Evolutionary conservation across 2,329 filamentous ascomycete species (phyloP).

Genomic region (Amesomyces nigricolor): DNA sequence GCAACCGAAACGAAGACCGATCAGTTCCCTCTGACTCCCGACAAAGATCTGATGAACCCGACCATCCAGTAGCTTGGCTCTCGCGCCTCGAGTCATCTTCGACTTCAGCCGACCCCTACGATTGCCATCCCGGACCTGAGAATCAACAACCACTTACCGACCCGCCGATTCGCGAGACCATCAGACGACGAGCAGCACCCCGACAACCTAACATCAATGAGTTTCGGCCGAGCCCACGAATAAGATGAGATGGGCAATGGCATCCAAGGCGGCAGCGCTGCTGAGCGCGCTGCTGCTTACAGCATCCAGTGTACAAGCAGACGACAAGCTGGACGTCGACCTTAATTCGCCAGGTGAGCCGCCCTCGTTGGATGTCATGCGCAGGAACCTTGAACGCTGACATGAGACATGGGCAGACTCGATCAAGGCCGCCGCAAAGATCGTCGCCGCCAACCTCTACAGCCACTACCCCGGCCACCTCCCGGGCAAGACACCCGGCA

Average conservation of each 20-base stretch:
- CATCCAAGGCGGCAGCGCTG: constrained; percentile 15
- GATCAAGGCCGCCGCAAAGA: constrained; percentile 24
- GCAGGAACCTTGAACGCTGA: constrained; percentile 1
- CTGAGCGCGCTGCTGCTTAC: constrained; percentile 16
- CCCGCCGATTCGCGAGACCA: background rate
- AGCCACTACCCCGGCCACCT: constrained; percentile 42
- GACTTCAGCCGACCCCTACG: background rate
- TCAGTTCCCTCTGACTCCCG: background rate
- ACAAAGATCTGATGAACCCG: constrained; percentile 4
- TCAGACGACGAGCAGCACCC: background rate
- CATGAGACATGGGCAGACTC: constrained; percentile 14
- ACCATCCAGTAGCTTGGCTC: background rate
- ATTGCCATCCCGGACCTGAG: background rate
- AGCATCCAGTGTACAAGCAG: constrained; percentile 8
- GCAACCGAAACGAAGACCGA: background rate
- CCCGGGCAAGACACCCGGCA: constrained; percentile 40
- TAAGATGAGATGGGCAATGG: constrained; percentile 14
- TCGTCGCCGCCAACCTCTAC: constrained; percentile 41
- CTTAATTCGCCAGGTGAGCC: constrained; percentile 19
- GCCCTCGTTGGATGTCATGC: background rate
- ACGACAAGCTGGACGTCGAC: constrained; percentile 18
- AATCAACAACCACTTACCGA: background rate
- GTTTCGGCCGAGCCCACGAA: background rate
- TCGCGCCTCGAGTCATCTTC: constrained; percentile 2
- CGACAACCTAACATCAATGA: constrained; percentile 6